Base-by-base conservation (phyloP, 306 rosid species). In the Gastrolobium villosum region DNA sequence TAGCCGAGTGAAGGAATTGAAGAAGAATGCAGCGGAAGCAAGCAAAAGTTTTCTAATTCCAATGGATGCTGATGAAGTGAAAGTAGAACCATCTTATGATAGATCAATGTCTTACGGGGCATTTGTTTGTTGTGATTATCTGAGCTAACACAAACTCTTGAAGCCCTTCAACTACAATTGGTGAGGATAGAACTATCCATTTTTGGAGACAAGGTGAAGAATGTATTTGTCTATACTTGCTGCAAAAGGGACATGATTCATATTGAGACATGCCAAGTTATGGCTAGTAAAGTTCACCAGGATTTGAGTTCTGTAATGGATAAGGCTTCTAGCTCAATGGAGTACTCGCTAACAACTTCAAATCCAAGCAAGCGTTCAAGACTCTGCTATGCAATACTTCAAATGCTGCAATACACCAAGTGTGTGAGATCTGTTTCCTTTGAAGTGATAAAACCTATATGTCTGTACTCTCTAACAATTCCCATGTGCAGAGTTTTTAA, bases 131-230 rank as follows among this genome's bases (percentile, higher is more conserved):
- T 89, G 88, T 32, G 89, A 88, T 39, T 87, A 87, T 72, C 90
- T 5, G 93, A 91, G 45, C 78, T 91, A 7, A 87, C 81, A 85
- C 90, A 82, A 48, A 84, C 92, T 49, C 84, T 91, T 1, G 88
- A 82, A 44, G 61, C 85, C 59, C 92, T 91, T 54, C 71, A 77
- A 74, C 70, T 89, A 46, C 78, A 86, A 65, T 64, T 89, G 68
- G 70, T 78, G 59, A 82, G 82, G 80, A 80, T 88, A 35, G 91
- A 89, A 79, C 75, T 89, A 40, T 82, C 93, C 34, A 89, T 92
- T 28, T 74, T 91, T 78, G 96, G 93, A 82, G 77, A 68, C 70
- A 70, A 92, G 48, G 86, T 91, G 75, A 84, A 82, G 74, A 84
- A 75, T 76, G 61, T 46, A 1, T 86, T 91, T 52, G 78, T 86